A percentile compares a stretch with the other conserved stretches of the same genome.
These are phyloP conservation scores for Syzygium aromaticum DNA, from an alignment of 345 rosid genomes.

Conservation along the genomic window DNA sequence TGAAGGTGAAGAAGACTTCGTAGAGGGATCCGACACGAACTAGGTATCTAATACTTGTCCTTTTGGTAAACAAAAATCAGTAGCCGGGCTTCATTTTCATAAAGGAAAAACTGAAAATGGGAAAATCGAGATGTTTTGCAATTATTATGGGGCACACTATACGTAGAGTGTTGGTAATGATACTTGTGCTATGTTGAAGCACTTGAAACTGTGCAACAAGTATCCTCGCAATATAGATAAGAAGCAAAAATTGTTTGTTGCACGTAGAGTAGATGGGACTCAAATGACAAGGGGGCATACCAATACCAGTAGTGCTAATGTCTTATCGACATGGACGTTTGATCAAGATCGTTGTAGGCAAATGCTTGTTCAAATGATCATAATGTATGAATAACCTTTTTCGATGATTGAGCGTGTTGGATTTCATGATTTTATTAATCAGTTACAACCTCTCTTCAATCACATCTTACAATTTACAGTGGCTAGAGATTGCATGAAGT, in stretches of 20 bases:
- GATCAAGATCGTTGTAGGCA: not conserved
- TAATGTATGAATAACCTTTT: not conserved
- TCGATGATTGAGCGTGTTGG: fast-evolving
- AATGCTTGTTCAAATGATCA: not conserved
- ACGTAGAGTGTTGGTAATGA: too few species aligned
- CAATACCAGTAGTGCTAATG: not conserved
- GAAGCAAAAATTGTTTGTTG: not conserved
- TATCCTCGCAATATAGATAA: too few species aligned
- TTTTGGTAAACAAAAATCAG: too few species aligned
- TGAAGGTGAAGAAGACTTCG: too few species aligned
- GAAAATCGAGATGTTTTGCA: too few species aligned
- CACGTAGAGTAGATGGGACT: fast-evolving
- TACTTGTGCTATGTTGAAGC: too few species aligned
- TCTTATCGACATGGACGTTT: not conserved
- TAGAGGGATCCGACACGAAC: too few species aligned
- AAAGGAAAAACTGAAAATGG: too few species aligned
- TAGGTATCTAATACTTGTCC: too few species aligned
- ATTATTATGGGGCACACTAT: too few species aligned
- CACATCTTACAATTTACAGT: not conserved
- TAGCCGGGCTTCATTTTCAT: too few species aligned
- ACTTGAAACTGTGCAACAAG: too few species aligned
- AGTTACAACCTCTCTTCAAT: not conserved
- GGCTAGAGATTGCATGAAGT: not conserved
- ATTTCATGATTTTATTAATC: not conserved
- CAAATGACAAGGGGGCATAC: not conserved